A percentile compares a stretch with the other conserved stretches of the same genome.
phyloP scores from a whole-genome alignment of 163 green algal species.

The Picocystis sp. region DNA sequence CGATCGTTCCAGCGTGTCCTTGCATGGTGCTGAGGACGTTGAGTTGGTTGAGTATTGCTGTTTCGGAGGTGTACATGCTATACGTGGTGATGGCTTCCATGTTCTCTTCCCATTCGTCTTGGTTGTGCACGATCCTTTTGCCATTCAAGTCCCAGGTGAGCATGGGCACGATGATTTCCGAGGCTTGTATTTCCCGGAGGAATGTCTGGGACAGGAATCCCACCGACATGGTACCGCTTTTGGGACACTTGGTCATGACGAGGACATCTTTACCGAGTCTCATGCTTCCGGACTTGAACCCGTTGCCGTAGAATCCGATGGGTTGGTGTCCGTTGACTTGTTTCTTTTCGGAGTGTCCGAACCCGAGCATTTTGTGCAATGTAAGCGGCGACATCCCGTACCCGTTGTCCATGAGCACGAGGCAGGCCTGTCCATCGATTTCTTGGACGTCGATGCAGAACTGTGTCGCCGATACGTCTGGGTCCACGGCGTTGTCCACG shows the following conservation, averaged over 20 bases:
- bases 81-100: constrained; percentile 12
- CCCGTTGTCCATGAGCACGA: constrained; percentile 25
- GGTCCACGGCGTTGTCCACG: constrained; percentile 35
- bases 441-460: constrained; percentile 3
- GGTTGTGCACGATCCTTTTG: background rate
- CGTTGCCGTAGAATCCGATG: constrained; percentile 34
- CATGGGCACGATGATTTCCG: constrained; percentile 19
- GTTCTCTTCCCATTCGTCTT: constrained; percentile 1
- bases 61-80: constrained; percentile 10
- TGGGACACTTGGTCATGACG: constrained; percentile 22
- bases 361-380: constrained; percentile 28
- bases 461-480: constrained; percentile 4
- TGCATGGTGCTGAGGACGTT: constrained; percentile 1
- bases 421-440: constrained; percentile 4
- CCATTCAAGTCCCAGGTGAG: constrained; percentile 16
- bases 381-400: constrained; percentile 22
- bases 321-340: constrained; percentile 10
- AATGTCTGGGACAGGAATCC: constrained; percentile 32
- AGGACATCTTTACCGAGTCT: constrained; percentile 30
- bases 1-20: constrained; percentile 9
- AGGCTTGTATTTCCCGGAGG: constrained; percentile 4
- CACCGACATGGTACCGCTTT: constrained; percentile 14
- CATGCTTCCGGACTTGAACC: constrained; percentile 43
- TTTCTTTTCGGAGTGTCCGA: constrained; percentile 32
- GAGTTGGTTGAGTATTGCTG: constrained; percentile 9